These are phyloP conservation scores for Zasmidium cellare DNA, from an alignment of 2,329 filamentous ascomycete genomes.

Conservation along the genomic window DNA sequence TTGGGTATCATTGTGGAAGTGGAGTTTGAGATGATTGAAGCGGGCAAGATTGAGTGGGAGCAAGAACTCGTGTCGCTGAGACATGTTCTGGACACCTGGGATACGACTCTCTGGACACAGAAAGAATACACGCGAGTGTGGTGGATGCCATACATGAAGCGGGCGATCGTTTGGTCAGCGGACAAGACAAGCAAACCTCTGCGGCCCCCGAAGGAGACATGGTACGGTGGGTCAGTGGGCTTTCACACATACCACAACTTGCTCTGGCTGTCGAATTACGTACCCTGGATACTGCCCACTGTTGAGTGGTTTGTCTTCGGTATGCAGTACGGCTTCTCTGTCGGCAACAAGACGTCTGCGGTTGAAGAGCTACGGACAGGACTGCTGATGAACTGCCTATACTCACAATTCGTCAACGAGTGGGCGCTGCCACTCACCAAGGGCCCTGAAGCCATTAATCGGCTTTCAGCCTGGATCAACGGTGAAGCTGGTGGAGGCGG, in stretches of 20 bases:
- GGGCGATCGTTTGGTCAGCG: conserved; percentile 88
- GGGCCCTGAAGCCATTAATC: conserved; percentile 81
- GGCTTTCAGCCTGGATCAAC: conserved; percentile 84
- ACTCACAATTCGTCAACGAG: conserved; percentile 98
- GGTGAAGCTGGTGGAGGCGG: conserved; percentile 66
- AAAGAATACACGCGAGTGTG: conserved; percentile 91
- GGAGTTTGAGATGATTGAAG: conserved; percentile 76
- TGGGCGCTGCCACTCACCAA: conserved; percentile 88
- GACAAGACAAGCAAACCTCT: conserved; percentile 68
- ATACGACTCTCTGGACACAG: conserved; percentile 73
- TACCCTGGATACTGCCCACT: conserved; percentile 79
- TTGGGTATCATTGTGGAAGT: conserved; percentile 89
- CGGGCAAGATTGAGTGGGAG: conserved; percentile 82
- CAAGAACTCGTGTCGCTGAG: conserved; percentile 74
- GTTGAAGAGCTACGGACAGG: conserved; percentile 78
- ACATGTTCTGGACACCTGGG: conserved; percentile 71
- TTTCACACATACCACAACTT: conserved; percentile 92
- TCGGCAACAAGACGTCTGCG: conserved; percentile 67
- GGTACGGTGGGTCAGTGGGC: conserved; percentile 79
- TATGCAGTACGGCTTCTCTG: conserved; percentile 91
- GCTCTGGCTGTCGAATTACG: conserved; percentile 73
- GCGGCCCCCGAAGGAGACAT: conserved; percentile 63
- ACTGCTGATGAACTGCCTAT: conserved; percentile 93
- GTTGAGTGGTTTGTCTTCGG: conserved; percentile 97
- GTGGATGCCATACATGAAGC: conserved; percentile 93